phyloP scores from a whole-genome alignment of 352 stramenopile species.

The Globisporangium splendens region DNA sequence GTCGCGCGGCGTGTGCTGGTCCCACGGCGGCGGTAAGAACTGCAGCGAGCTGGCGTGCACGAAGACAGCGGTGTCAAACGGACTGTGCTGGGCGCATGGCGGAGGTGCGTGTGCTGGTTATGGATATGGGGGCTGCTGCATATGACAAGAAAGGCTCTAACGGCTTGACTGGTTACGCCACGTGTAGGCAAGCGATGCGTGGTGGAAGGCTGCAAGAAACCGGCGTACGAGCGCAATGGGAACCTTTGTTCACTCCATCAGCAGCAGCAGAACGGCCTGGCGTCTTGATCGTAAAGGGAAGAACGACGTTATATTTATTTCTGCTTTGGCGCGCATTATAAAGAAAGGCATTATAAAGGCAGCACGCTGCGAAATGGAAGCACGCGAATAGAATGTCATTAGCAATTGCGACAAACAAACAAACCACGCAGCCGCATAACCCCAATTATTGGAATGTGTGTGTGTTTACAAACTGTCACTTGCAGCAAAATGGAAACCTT shows the following conservation, averaged over 20 bases:
- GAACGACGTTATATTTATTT: too few relatives aligned
- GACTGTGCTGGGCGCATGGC: constrained; percentile 77
- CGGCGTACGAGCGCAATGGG: constrained; percentile 43
- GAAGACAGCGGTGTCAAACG: constrained; percentile 77
- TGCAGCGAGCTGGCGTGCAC: constrained; percentile 55
- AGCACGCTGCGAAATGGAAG: too few relatives aligned
- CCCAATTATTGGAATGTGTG: too few relatives aligned
- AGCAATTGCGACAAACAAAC: too few relatives aligned
- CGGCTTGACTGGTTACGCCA: neutral
- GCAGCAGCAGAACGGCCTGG: neutral
- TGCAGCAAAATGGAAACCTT: too few relatives aligned
- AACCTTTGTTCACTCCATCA: constrained; percentile 39
- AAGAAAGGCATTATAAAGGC: too few relatives aligned
- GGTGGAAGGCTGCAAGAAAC: constrained; percentile 40
- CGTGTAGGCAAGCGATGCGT: constrained; percentile 44
- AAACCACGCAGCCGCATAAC: too few relatives aligned
- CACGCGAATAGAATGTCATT: too few relatives aligned
- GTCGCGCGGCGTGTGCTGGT: constrained; percentile 76
- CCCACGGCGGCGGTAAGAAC: constrained; percentile 70
- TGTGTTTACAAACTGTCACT: too few relatives aligned
- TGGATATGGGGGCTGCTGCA: neutral
- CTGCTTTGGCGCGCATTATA: too few relatives aligned
- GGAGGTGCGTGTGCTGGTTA: constrained; percentile 34
- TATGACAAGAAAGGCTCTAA: neutral
- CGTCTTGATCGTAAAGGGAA: neutral